Base-by-base conservation (phyloP, 768 basidiomycete species). In the Lactifluus pinguis region DNA sequence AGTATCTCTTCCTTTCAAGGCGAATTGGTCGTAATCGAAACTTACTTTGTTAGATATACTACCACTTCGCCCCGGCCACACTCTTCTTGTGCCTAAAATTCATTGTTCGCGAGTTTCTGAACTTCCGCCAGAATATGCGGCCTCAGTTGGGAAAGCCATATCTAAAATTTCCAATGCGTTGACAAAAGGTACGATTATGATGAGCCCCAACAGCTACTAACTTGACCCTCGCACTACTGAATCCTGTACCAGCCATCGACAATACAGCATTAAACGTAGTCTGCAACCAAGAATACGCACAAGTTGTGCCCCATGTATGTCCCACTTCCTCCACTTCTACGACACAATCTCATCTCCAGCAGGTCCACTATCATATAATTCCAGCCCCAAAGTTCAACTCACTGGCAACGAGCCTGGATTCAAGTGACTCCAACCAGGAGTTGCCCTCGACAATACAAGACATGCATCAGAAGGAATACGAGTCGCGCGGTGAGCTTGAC, bases 271-370 rank as follows among this genome's bases (percentile, higher is more conserved):
- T 89, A 50, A 89, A 89, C 68, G 80, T 89, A 6, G 87, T 89
- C 4, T 87, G 86, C 67, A 89, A 89, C 68, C 87, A 89, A 68
- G 87, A 88, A 70, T 89, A 89, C 66, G 87, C 87, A 0, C 87
- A 89, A 68, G 85, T 84, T 4, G 85, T 89, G 7, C 83, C 82
- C n/a, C 87, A 89, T 73, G 87, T 87, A 63, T 60, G 81, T 68
- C 19, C 6, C n/a, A 3, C 17, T 10, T 6, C 10, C 51, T 30
- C 25, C 44, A 49, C 54, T 38, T 50, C 55, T 7, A 44, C 3
- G 10, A 47, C n/a, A 5, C 14, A 8, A 47, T 5, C 49, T 57
- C 53, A 52, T 21, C 39, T 29, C 39, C 6, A 29, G 7, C 59
- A 87, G 86, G 87, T 88, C 34, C 87, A 88, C 69, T 87, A 84